These are phyloP conservation scores for Trichophyton rubrum DNA, from an alignment of 2,329 filamentous ascomycete species.

Conservation along the genomic window DNA sequence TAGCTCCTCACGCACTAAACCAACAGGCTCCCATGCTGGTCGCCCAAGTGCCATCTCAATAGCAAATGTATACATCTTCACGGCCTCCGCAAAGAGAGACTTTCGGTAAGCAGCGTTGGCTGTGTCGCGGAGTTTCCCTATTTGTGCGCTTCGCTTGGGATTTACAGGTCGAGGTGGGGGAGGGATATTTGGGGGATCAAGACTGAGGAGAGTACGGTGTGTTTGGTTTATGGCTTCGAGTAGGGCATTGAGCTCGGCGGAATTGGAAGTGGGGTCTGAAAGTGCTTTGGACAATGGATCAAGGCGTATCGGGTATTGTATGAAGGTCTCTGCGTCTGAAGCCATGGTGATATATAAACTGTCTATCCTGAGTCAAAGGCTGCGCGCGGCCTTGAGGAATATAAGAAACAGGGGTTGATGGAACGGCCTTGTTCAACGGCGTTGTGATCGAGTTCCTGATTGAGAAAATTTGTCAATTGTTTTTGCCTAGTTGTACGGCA, in stretches of 20 bases:
- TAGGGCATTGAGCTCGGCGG: conserved; percentile 42
- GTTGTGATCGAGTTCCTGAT: background rate
- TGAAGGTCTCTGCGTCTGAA: conserved; percentile 41
- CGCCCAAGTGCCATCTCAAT: conserved; percentile 76
- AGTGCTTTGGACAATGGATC: conserved; percentile 73
- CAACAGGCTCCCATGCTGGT: conserved; percentile 77
- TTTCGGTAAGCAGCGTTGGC: conserved; percentile 78
- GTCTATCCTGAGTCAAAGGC: background rate
- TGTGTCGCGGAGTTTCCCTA: conserved; percentile 79
- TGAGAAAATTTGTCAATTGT: background rate
- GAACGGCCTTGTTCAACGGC: background rate
- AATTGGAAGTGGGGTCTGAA: conserved; percentile 44
- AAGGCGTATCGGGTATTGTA: conserved; percentile 66
- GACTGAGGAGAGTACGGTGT: conserved; percentile 57
- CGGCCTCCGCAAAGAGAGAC: conserved; percentile 58
- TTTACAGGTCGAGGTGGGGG: conserved; percentile 84
- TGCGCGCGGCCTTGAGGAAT: background rate
- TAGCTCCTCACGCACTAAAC: conserved; percentile 74
- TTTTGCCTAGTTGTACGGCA: too few species aligned
- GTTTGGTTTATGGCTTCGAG: conserved; percentile 72
- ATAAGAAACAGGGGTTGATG: background rate
- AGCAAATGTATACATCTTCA: conserved; percentile 71
- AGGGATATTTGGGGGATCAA: conserved; percentile 55
- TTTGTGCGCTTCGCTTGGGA: conserved; percentile 76
- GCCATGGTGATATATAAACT: background rate